Evolutionary conservation across 2,329 filamentous ascomycete genomes (phyloP), one percentile per base, ranked within the genome.

Genomic region (Trichoderma polysporum): DNA sequence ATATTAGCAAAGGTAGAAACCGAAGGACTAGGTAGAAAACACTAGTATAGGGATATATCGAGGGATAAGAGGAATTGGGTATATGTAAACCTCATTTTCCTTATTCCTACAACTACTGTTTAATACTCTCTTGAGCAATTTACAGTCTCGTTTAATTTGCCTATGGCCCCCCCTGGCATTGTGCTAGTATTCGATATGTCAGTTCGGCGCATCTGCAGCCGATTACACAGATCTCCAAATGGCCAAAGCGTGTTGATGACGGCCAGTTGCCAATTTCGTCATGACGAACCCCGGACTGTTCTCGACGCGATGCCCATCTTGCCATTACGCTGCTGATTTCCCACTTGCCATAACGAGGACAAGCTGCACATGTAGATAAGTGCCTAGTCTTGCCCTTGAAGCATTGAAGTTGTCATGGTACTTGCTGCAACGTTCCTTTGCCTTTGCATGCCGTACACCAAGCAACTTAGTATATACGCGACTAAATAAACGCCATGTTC

Each of bases 221-320:
- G n/a, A n/a, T 45, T 39, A 52, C 60, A 64, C 60, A 27, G 60
- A 64, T 64, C 60, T 52, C 50, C n/a, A 17, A 22, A 54, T 31
- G 50, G 60, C 37, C 60, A 64, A 54, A 56, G 50, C 60, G 60
- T 35, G n/a, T 45, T 45, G 60, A 64, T 25, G 50, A 17, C 15
- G 35, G 60, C 19, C 10, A 52, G 50, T 47, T 45, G 33, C 60
- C 50, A 64, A 56, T 64, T 41, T 64, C 49, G 60, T 64, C 60
- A 33, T 27, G 25, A 33, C 50, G 27, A 15, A 31, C 8, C 29
- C 49, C 17, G 39, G 60, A 6, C 22, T 12, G 35, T 56, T 50
- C 50, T 63, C 27, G 39, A 56, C 35, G 15, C 60, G 5, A 63
- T 54, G 37, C 22, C 50, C 49, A 25, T 10, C 37, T 45, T 45